Base-by-base conservation (phyloP, 192 early-diverging fungal species). In the Entomortierella parvispora region DNA sequence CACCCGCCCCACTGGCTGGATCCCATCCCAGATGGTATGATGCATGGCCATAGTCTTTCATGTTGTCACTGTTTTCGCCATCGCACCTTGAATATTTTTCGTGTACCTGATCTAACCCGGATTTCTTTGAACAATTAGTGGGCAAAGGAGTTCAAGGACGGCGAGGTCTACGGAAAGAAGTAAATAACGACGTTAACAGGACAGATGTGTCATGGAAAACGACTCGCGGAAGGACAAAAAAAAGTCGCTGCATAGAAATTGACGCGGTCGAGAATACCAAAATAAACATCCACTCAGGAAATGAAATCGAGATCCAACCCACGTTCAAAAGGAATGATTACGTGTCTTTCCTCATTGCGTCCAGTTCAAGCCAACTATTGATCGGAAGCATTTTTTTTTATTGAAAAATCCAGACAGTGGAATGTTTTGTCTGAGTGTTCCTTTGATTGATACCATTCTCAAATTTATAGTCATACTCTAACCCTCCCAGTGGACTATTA, bases 121-220 rank as follows among this genome's bases (percentile, higher is more conserved):
- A 17, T 11, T 6, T 2, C 51, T 31, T 53, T 0, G 1, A 18
- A 28, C 17, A 18, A 53, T 23, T 75, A 77, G 74, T 77, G 74
- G 74, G 60, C 74, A 34, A 77, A 77, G 66, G 74, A 77, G 66
- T 77, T 77, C 74, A 23, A 56, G 53, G 74, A 77, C 40, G 74
- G 74, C 54, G 74, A 77, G 65, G 47, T 63, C 55, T 77, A 77
- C 25, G 74, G 74, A 77, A 77, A 77, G 74, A 77, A 77, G 66
- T 77, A 68, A 63, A 77, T 1, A 43, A 53, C 20, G 25, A 61
- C 17, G 12, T 32, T 9, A 32, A 40, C 34, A 22, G 54, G 29
- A 29, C 51, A 29, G 29, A 12, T 15, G 29, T 15, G 22, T 22
- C 54, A 40, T 56, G 34, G 18, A 33, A 25, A 56, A n/a, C n/a